Conservation (phyloP, 495 filamentous ascomycete genomes). For the Mytilinidion resinicola region DNA sequence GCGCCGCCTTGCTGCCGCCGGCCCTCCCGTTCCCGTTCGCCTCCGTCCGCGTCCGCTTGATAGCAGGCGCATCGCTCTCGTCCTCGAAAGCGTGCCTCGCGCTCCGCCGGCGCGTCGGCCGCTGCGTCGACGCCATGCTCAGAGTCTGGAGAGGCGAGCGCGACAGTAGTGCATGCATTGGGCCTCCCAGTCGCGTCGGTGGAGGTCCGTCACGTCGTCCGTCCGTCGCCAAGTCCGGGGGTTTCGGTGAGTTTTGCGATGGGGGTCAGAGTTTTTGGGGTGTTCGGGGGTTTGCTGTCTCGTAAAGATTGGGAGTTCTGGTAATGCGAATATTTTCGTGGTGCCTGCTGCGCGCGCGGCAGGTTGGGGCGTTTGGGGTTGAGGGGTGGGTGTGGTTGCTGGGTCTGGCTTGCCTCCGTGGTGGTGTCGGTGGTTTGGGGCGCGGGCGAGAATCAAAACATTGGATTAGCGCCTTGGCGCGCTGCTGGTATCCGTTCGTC, state of each 20-base stretch:
- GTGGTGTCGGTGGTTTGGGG: not conserved
- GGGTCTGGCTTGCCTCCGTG: not conserved
- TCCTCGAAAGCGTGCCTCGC: constrained; percentile 29
- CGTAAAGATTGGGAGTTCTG: not conserved
- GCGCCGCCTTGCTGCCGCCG: not conserved
- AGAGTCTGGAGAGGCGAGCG: constrained; percentile 34
- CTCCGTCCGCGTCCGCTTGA: constrained; percentile 22
- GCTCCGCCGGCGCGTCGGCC: constrained; percentile 31
- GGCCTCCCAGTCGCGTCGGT: not conserved
- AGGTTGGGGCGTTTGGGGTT: no score
- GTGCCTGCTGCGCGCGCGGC: not conserved
- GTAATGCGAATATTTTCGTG: constrained; percentile 3
- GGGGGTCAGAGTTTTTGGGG: no score
- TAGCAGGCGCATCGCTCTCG: constrained; percentile 22
- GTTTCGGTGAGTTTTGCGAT: no score
- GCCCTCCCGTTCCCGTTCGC: constrained; percentile 14
- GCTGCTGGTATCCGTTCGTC: no score
- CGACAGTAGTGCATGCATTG: constrained; percentile 34
- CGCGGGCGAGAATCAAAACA: not conserved
- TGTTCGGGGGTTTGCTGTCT: not conserved
- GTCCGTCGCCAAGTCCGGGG: not conserved
- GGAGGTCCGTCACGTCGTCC: not conserved
- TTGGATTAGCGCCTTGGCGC: not conserved
- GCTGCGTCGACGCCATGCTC: constrained; percentile 32
- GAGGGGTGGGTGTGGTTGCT: not conserved